Evolutionary conservation across 225 moss, liverwort and hornwort species (phyloP), one percentile per base, ranked within the genome.

Genomic region (Asterella californica): DNA sequence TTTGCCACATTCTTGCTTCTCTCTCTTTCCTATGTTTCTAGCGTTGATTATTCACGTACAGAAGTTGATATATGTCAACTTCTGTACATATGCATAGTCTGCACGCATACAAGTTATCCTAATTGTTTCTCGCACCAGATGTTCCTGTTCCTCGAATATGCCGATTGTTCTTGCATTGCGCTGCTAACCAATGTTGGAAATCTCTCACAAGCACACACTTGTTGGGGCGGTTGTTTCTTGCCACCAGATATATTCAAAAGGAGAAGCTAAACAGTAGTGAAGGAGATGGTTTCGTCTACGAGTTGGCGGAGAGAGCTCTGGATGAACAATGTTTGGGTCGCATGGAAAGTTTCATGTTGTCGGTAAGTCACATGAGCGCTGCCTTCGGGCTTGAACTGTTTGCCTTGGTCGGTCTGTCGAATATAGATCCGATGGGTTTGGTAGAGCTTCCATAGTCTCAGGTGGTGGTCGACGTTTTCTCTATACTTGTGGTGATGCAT

Each of bases 231-330:
- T 50, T 29, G n/a, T n/a, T n/a, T n/a, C n/a, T n/a, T n/a, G 27
- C 32, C 10, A 11, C 73, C 89, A 96, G 96, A 78, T 96, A 91
- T 76, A 86, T 96, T 72, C 96, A 90, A 19, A 94, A 88, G 87
- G 94, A 96, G 85, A 94, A 91, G 86, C 78, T 94, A 81, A 69
- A 79, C 32, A 84, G 88, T 80, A 86, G 76, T 79, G 96, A 96
- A 45, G 94, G 92, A 64, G 90, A 92, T 67, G 82, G 89, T 14
- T 92, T 86, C 88, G 92, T 90, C 68, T 88, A 90, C 61, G 92
- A 92, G 42, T 83, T 96, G 76, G 96, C 96, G 59, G 96, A 96
- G 89, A 88, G 96, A 87, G 91, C 94, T 15, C 76, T 88, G 46
- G 90, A 90, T 70, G 86, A 63, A 70, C 59, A 67, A 25, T 92